phyloP scores from a whole-genome alignment of 352 stramenopile species.

The Globisporangium alternatum region DNA sequence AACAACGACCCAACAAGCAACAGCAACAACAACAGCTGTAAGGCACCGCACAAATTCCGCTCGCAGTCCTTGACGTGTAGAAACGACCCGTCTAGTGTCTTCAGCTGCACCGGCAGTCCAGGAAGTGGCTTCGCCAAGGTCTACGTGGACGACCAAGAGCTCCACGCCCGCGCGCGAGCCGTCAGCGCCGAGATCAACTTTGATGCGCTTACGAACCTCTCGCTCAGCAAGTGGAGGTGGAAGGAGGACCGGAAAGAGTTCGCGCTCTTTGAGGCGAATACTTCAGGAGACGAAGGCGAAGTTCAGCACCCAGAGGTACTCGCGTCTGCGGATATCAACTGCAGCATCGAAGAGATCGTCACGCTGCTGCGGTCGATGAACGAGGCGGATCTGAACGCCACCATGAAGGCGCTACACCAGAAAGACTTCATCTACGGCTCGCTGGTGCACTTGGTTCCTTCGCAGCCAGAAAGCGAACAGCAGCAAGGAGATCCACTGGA shows the following conservation, averaged over 20 bases:
- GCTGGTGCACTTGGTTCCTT: background rate
- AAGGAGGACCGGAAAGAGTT: conserved; percentile 9
- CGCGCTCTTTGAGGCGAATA: conserved; percentile 2
- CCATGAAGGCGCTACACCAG: conserved; percentile 9
- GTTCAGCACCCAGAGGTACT: conserved; percentile 2
- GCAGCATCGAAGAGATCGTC: conserved; percentile 16
- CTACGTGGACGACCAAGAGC: conserved; percentile 10
- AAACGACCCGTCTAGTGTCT: conserved; percentile 16
- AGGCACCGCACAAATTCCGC: background rate
- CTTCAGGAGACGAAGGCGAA: background rate
- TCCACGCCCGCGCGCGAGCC: background rate
- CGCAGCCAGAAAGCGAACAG: background rate
- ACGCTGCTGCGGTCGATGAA: conserved; percentile 4
- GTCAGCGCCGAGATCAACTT: conserved; percentile 5
- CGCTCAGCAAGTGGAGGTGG: conserved; percentile 10
- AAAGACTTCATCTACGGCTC: background rate
- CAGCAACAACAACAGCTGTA: background rate
- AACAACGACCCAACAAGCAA: background rate
- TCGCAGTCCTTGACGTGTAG: conserved; percentile 4
- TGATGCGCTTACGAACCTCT: conserved; percentile 10
- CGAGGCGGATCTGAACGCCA: conserved; percentile 8
- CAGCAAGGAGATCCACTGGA: background rate
- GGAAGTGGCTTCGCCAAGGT: background rate
- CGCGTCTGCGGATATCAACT: conserved; percentile 6
- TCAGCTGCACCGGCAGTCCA: conserved; percentile 37